Percentiles rank a stretch among this genome's conserved stretches.
These are phyloP conservation scores for Auricularia sp. DNA, from an alignment of 768 basidiomycete genomes.

Conservation along the genomic window DNA sequence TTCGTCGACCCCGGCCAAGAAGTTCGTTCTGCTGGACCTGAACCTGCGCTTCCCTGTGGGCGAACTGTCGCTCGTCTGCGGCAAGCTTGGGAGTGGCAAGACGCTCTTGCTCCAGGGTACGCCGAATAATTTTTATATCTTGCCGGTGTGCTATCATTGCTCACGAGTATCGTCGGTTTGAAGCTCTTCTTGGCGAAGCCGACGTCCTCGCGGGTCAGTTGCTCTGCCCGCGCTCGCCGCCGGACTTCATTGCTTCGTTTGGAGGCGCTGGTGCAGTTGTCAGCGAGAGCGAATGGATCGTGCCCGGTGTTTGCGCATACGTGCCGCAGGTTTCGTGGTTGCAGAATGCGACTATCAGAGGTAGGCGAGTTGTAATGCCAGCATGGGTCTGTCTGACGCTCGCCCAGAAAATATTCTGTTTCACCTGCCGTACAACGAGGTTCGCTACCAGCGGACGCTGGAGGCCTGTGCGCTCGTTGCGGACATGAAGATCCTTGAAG, in stretches of 20 bases:
- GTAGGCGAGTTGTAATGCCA: constrained; percentile 16
- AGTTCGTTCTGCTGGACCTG: constrained; percentile 75
- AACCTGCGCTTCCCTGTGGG: constrained; percentile 68
- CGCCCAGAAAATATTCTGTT: constrained; percentile 63
- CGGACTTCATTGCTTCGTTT: constrained; percentile 62
- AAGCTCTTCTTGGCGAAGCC: constrained; percentile 78
- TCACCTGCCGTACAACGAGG: constrained; percentile 59
- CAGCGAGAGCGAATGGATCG: constrained; percentile 59
- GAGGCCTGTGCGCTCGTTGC: constrained; percentile 41
- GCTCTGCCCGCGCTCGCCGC: constrained; percentile 74
- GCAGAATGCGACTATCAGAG: constrained; percentile 33
- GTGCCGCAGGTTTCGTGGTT: constrained; percentile 45
- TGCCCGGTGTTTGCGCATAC: constrained; percentile 72
- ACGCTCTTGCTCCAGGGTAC: constrained; percentile 66
- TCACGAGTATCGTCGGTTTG: too few species aligned
- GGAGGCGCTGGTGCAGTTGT: constrained; percentile 23
- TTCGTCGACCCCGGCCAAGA: constrained; percentile 57
- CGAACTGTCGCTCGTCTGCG: constrained; percentile 75
- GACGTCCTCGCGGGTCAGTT: constrained; percentile 76
- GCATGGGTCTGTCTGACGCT: constrained; percentile 11
- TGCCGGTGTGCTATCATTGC: background rate
- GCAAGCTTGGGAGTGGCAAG: constrained; percentile 85
- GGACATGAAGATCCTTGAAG: constrained; percentile 75
- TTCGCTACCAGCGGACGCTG: constrained; percentile 67
- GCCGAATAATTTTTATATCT: constrained; percentile 5